phyloP scores from a whole-genome alignment of 768 basidiomycete species.

The Boletus pseudo-olivaceus region DNA sequence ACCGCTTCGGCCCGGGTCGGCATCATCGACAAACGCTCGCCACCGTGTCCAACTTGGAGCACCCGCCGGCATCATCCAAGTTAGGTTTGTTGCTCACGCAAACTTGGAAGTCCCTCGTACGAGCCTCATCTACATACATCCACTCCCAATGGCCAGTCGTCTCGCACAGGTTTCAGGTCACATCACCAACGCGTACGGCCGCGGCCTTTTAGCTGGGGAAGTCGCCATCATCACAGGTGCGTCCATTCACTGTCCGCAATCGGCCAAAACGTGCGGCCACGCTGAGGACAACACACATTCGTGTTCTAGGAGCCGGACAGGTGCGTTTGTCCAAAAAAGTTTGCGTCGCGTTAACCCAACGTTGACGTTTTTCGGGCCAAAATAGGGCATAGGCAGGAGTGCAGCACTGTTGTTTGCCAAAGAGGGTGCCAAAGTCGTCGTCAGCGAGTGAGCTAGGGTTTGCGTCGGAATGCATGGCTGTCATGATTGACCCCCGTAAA shows the following conservation, averaged over 20 bases:
- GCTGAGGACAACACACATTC: not conserved
- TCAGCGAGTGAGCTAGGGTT: conserved; percentile 60
- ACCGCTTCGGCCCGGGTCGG: no score
- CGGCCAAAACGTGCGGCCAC: not conserved
- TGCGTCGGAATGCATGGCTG: not conserved
- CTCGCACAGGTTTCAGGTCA: conserved; percentile 72
- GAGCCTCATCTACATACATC: not conserved
- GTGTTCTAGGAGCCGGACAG: conserved; percentile 67
- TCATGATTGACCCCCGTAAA: not conserved
- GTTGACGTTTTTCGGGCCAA: not conserved
- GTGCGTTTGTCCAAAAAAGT: conserved; percentile 32
- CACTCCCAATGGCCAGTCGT: conserved; percentile 45
- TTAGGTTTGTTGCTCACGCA: no score
- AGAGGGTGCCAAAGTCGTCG: conserved; percentile 85
- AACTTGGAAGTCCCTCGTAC: no score
- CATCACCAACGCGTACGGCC: conserved; percentile 46
- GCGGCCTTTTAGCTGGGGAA: conserved; percentile 68
- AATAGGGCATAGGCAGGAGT: conserved; percentile 74
- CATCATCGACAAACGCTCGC: no score
- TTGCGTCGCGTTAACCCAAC: not conserved
- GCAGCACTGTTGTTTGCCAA: conserved; percentile 75
- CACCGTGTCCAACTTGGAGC: not conserved
- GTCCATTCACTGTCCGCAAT: conserved; percentile 14
- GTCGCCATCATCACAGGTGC: conserved; percentile 84
- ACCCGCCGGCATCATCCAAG: no score